Conservation (phyloP, 108 stramenopile genomes). For the Cyclotella baltica region DNA sequence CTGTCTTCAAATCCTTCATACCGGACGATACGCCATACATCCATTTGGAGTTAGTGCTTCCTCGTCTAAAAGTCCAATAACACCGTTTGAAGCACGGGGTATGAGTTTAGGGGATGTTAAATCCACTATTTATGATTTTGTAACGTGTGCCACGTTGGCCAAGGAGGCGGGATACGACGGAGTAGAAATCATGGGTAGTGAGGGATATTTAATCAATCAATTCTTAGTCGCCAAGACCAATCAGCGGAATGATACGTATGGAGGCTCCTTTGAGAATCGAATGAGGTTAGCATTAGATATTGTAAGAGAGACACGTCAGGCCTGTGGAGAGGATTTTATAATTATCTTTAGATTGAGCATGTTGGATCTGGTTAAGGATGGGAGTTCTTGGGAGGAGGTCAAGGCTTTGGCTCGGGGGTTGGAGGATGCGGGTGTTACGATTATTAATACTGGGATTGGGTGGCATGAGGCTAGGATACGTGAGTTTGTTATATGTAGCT, state of each 20-base stretch:
- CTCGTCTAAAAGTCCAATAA: slow-evolving; percentile 91
- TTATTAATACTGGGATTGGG: slow-evolving; percentile 99
- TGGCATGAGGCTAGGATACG: slow-evolving; percentile 99
- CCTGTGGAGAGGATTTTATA: slow-evolving; percentile 91
- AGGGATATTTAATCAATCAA: slow-evolving; percentile 98
- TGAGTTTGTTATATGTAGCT: slow-evolving; percentile 12
- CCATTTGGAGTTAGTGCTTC: slow-evolving; percentile 92
- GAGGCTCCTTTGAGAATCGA: slow-evolving; percentile 92
- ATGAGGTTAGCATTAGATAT: slow-evolving; percentile 92
- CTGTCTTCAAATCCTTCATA: slow-evolving; percentile 93
- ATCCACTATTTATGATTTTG: slow-evolving; percentile 91
- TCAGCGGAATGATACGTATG: slow-evolving; percentile 92
- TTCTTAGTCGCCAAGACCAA: slow-evolving; percentile 93
- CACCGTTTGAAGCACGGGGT: slow-evolving; percentile 81
- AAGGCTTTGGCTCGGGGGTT: slow-evolving; percentile 82
- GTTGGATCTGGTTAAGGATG: slow-evolving; percentile 95
- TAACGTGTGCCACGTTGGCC: slow-evolving; percentile 85
- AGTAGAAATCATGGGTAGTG: slow-evolving; percentile 98
- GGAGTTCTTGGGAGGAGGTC: slow-evolving; percentile 94
- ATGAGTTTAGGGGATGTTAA: slow-evolving; percentile 74
- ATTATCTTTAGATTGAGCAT: slow-evolving; percentile 97
- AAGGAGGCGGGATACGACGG: slow-evolving; percentile 97
- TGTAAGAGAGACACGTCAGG: slow-evolving; percentile 83
- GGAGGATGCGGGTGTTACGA: slow-evolving; percentile 92
- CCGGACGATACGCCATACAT: slow-evolving; percentile 96